phyloP scores from a whole-genome alignment of 2,329 filamentous ascomycete genomes.

The Pestalotiopsis sp. region DNA sequence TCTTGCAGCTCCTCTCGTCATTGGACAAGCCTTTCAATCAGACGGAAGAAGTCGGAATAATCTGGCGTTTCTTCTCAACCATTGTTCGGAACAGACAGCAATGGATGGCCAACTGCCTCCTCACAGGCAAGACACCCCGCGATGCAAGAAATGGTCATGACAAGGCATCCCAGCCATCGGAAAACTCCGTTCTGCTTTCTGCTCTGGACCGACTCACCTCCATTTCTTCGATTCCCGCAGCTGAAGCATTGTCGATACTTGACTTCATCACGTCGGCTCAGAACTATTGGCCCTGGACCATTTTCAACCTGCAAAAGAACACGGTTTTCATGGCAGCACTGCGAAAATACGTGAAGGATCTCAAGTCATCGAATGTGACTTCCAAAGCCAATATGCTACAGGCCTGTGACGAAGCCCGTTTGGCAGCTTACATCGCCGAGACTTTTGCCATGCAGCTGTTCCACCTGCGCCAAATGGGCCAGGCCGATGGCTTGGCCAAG shows the following conservation, averaged over 20 bases:
- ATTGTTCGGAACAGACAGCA: constrained; percentile 89
- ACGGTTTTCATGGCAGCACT: constrained; percentile 71
- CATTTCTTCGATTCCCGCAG: constrained; percentile 64
- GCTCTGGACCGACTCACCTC: constrained; percentile 71
- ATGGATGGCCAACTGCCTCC: constrained; percentile 91
- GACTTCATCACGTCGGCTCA: constrained; percentile 87
- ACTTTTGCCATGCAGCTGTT: constrained; percentile 91
- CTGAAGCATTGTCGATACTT: constrained; percentile 72
- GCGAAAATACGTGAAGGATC: constrained; percentile 64
- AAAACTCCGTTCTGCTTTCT: constrained; percentile 68
- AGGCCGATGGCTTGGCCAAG: constrained; percentile 64
- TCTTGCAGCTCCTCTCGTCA: constrained; percentile 75
- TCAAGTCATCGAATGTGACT: constrained; percentile 52
- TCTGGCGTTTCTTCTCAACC: constrained; percentile 85
- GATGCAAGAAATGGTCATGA: constrained; percentile 64
- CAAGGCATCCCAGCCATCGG: constrained; percentile 48
- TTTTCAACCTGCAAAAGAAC: constrained; percentile 75
- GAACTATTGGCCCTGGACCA: constrained; percentile 95
- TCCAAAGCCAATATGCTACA: constrained; percentile 56
- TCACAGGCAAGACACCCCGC: constrained; percentile 83
- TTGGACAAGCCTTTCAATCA: constrained; percentile 76
- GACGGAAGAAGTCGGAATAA: constrained; percentile 61
- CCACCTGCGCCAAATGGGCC: constrained; percentile 74
- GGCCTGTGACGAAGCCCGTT: constrained; percentile 63
- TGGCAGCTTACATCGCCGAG: constrained; percentile 83